Conservation (phyloP, 352 stramenopile species). For the Pseudoperonospora humuli region DNA sequence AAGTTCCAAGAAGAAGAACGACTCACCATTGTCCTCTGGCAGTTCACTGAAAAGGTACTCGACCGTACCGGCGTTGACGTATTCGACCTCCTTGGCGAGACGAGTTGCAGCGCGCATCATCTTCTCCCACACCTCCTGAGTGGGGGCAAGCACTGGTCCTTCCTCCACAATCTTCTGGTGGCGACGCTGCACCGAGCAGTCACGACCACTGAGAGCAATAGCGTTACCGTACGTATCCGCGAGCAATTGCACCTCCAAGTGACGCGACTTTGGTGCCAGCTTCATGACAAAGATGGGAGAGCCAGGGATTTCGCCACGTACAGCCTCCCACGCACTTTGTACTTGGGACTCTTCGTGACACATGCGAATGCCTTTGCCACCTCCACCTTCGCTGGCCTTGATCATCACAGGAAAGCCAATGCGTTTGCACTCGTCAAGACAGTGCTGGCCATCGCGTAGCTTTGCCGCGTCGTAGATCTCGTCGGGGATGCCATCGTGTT, state of each 20-base stretch:
- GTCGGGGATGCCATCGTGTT: conserved; percentile 83
- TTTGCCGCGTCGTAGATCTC: conserved; percentile 92
- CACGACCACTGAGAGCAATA: conserved; percentile 97
- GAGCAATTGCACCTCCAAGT: conserved; percentile 99
- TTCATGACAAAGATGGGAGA: conserved; percentile 99
- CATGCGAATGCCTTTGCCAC: conserved; percentile 99
- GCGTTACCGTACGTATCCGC: conserved; percentile 98
- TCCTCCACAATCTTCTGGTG: conserved; percentile 99
- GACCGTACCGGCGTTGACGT: conserved; percentile 98
- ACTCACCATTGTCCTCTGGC: conserved; percentile 82
- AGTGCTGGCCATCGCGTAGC: conserved; percentile 89
- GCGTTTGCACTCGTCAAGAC: conserved; percentile 86
- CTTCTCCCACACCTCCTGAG: conserved; percentile 91
- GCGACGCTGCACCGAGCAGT: conserved; percentile 98
- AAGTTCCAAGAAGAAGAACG: conserved; percentile 99
- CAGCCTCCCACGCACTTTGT: conserved; percentile 91
- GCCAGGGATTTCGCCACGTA: conserved; percentile 97
- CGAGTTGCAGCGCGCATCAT: conserved; percentile 98
- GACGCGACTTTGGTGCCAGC: conserved; percentile 92
- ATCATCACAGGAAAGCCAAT: conserved; percentile 99
- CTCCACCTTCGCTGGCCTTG: conserved; percentile 98
- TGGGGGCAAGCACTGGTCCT: conserved; percentile 90
- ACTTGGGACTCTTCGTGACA: conserved; percentile 89
- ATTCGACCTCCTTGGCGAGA: conserved; percentile 97
- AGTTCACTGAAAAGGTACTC: conserved; percentile 99